Evolutionary conservation across 2,329 filamentous ascomycete genomes (phyloP).

Genomic region (Colletotrichum falcatum): DNA sequence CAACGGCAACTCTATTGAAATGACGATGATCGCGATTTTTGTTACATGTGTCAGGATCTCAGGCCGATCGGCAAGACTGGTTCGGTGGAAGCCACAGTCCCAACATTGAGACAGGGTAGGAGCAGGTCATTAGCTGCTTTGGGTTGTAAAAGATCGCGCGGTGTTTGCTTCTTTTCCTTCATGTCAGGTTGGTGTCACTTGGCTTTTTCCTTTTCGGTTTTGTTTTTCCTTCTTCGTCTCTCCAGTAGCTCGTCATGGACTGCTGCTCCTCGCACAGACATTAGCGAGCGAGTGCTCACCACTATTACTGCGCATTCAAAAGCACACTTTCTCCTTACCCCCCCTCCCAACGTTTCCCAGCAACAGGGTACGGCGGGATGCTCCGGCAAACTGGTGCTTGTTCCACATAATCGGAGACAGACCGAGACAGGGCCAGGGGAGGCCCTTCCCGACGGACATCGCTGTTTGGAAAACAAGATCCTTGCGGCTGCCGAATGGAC

Average conservation of each 20-base stretch:
- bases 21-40: slow-evolving; percentile 21
- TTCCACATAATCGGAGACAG: neutral
- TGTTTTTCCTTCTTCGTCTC: neutral
- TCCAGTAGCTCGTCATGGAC: neutral
- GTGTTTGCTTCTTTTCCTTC: neutral
- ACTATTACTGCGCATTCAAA: neutral
- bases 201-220: neutral
- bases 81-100: neutral
- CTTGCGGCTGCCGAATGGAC: neutral
- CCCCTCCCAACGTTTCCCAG: neutral
- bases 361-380: neutral
- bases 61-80: slow-evolving; percentile 18
- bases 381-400: neutral
- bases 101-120: neutral
- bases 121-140: neutral
- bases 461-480: neutral
- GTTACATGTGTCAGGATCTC: slow-evolving; percentile 18
- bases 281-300: neutral
- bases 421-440: slow-evolving; percentile 6
- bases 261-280: neutral
- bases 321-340: neutral
- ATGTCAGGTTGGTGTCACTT: neutral
- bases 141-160: neutral
- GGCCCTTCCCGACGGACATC: neutral
- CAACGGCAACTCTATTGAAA: slow-evolving; percentile 2